Base-by-base conservation (phyloP, 2,329 filamentous ascomycete genomes). In the Stagonosporopsis cucurbitacearum region DNA sequence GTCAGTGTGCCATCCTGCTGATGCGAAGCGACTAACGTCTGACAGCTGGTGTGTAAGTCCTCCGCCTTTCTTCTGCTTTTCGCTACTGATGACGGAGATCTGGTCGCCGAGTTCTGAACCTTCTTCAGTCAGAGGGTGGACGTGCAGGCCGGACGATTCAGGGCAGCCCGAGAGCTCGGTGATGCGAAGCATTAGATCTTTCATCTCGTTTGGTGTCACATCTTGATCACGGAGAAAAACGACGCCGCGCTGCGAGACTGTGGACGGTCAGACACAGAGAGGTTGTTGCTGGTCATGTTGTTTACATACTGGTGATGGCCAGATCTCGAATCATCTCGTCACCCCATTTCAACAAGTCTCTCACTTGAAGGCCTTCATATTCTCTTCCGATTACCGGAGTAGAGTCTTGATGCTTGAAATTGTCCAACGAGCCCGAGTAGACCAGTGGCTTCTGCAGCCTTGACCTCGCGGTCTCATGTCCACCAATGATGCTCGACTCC, bases 181-280 rank as follows among this genome's bases (percentile, higher is more conserved):
- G 2, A 90, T 78, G 1, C 81, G 79, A 12, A 85, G 78, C 30
- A 84, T 84, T 0, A 91, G 79, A 50, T 86, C 77, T 75, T 91
- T 91, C 84, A 66, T 88, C 82, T 60, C 80, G 82, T 33, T 89
- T 73, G 66, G 81, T 78, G 64, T 85, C 8, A 70, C 67, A 55
- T 65, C 76, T 60, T 91, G 88, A 26, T 83, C 81, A 19, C 87
- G 83, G 75, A 90, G 88, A 77, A 90, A 89, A 28, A 90, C 86
- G 3, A 90, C 88, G 9, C 87, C 87, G 0, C 88, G 83, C 57
- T 85, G 83, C 1, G 87, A 89, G 61, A 90, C 87, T 88, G 46
- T 13, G 11, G 2, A 20, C 23, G 22, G 44, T 13, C 15, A 44
- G 32, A 20, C 20, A 26, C 49, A 36, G 40, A 36, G 40, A 50